Evolutionary conservation across 2,329 filamentous ascomycete species (phyloP).

Genomic region (Tolypocladium ophioglossoides): DNA sequence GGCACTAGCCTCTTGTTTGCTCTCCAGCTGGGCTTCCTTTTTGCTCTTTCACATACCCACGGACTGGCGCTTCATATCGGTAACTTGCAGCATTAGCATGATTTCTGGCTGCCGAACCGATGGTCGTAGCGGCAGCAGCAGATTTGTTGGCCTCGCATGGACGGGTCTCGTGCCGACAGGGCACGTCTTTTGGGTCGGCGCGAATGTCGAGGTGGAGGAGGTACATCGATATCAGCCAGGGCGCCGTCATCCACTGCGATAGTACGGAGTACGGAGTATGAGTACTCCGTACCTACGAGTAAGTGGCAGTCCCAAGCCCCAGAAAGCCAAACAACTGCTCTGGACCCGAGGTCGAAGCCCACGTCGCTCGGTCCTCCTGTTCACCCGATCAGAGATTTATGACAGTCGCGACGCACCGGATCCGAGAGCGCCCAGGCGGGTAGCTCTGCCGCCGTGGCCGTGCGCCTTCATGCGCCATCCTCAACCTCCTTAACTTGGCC

Average conservation of each 20-base stretch:
- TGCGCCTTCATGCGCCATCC: neutral
- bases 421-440: neutral
- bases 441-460: neutral
- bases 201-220: neutral
- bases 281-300: no score
- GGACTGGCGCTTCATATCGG: neutral
- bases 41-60: neutral
- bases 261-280: no score
- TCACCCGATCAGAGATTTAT: neutral
- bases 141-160: neutral
- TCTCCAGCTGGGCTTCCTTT: neutral
- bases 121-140: neutral
- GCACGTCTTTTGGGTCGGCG: neutral
- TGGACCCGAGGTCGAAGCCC: neutral
- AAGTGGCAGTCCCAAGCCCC: neutral
- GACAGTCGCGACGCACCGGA: neutral
- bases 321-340: neutral
- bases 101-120: neutral
- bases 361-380: neutral
- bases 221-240: no score
- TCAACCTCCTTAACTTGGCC: no score
- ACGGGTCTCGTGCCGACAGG: neutral
- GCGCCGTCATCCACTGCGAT: no score
- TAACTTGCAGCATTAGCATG: neutral
- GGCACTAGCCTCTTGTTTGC: neutral